Evolutionary conservation across 139 green algal species (phyloP).

Genomic region (Chlamydomonas sphaeroides): DNA sequence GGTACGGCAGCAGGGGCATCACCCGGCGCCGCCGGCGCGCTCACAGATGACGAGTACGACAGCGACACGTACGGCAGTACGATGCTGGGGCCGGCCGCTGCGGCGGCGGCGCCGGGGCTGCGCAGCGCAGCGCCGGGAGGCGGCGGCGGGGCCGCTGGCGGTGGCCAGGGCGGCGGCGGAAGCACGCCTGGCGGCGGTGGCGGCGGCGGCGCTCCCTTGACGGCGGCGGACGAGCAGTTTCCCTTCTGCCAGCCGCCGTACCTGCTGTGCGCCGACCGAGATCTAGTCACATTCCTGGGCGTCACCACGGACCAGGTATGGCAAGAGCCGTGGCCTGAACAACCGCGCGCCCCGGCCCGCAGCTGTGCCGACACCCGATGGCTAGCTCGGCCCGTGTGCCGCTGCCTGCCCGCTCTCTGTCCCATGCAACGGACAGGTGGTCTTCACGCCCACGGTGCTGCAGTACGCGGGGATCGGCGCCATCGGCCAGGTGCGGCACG

Average conservation of each 20-base stretch:
- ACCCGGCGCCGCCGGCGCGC: no score
- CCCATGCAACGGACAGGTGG: neutral
- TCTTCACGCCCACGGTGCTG: slow-evolving; percentile 17
- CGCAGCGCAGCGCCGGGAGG: neutral
- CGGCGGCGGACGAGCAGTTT: neutral
- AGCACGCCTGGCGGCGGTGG: neutral
- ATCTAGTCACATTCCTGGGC: slow-evolving; percentile 39
- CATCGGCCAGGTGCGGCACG: neutral
- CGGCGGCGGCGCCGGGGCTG: neutral
- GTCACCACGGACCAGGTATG: slow-evolving; percentile 28
- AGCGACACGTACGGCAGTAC: slow-evolving; percentile 26
- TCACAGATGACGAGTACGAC: neutral
- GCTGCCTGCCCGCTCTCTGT: no score
- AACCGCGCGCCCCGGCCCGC: no score
- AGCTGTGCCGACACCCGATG: no score
- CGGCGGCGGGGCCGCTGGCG: neutral
- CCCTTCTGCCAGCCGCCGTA: slow-evolving; percentile 35
- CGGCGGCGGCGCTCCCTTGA: no score
- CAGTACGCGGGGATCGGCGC: slow-evolving; percentile 26
- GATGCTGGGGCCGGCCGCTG: neutral
- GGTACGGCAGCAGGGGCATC: no score
- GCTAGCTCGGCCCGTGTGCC: no score
- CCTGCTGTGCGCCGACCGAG: slow-evolving; percentile 36
- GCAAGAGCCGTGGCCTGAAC: neutral
- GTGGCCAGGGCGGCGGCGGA: neutral